Evolutionary conservation across 1,284 basidiomycete genomes (phyloP).

Genomic region (Moesziomyces aphidis): DNA sequence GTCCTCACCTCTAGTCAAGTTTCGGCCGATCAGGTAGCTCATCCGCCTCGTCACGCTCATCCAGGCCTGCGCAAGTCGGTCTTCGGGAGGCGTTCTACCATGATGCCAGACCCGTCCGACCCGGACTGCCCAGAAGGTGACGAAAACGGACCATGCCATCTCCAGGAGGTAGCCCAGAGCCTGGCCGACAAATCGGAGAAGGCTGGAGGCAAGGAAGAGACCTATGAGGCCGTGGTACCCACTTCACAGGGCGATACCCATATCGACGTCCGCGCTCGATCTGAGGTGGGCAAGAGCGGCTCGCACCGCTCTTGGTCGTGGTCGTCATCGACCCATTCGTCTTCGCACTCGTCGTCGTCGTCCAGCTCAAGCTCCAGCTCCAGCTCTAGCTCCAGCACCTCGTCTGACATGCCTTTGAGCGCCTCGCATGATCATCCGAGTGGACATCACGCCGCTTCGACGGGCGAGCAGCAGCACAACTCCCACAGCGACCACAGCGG

Average conservation of each 20-base stretch:
- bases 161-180: constrained; percentile 15
- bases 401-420: too few relatives aligned
- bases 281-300: constrained; percentile 10
- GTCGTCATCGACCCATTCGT: constrained; percentile 28
- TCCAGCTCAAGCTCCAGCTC: not conserved
- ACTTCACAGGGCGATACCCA: not conserved
- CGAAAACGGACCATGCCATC: not conserved
- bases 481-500: too few relatives aligned
- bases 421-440: not conserved
- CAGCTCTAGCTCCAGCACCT: too few relatives aligned
- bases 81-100: constrained; percentile 5
- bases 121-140: constrained; percentile 9
- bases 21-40: constrained; percentile 6
- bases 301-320: constrained; percentile 25
- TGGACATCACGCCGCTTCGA: not conserved
- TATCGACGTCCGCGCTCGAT: constrained; percentile 19
- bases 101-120: not conserved
- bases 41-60: constrained; percentile 5
- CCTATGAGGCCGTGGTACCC: constrained; percentile 1
- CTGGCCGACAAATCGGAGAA: constrained; percentile 14
- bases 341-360: constrained; percentile 18
- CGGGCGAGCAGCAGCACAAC: too few relatives aligned
- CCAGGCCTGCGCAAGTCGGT: not conserved
- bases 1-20: not conserved
- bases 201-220: constrained; percentile 10